Conservation (phyloP, 768 basidiomycete species). For the Kwoniella sp. region DNA sequence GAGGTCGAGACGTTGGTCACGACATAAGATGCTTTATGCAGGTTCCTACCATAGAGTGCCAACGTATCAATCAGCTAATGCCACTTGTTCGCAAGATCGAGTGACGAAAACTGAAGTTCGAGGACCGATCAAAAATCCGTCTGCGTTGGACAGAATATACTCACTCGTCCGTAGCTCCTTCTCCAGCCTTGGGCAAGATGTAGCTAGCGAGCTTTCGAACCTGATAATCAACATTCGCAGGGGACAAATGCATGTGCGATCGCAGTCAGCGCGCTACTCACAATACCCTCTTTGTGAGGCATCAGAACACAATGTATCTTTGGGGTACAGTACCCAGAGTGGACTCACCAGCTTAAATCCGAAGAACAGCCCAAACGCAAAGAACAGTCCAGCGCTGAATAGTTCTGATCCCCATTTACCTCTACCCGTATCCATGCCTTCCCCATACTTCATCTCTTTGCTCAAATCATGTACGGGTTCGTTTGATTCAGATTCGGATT, state of each 20-base stretch:
- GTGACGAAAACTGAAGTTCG: too few relatives aligned
- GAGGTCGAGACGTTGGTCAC: conserved; percentile 72
- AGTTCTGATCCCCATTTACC: conserved; percentile 21
- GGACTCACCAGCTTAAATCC: conserved; percentile 14
- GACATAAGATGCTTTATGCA: conserved; percentile 66
- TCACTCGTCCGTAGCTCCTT: conserved; percentile 59
- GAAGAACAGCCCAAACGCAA: conserved; percentile 41
- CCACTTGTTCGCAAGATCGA: too few relatives aligned
- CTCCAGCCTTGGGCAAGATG: conserved; percentile 27
- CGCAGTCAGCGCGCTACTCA: too few relatives aligned
- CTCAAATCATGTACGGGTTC: conserved; percentile 62
- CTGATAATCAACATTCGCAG: neutral
- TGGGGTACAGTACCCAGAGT: neutral
- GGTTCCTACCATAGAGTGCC: too few relatives aligned
- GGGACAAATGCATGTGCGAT: neutral
- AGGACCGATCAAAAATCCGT: too few relatives aligned
- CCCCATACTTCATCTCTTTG: conserved; percentile 72
- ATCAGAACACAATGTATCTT: too few relatives aligned
- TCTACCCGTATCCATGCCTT: conserved; percentile 59
- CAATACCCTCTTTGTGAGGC: too few relatives aligned
- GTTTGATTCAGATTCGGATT: too few relatives aligned
- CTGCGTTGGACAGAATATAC: too few relatives aligned
- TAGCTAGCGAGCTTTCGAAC: conserved; percentile 13
- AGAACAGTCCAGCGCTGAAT: conserved; percentile 22
- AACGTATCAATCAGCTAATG: too few relatives aligned